Base-by-base conservation (phyloP, 768 basidiomycete species). In the Phaeotremella fagi region DNA sequence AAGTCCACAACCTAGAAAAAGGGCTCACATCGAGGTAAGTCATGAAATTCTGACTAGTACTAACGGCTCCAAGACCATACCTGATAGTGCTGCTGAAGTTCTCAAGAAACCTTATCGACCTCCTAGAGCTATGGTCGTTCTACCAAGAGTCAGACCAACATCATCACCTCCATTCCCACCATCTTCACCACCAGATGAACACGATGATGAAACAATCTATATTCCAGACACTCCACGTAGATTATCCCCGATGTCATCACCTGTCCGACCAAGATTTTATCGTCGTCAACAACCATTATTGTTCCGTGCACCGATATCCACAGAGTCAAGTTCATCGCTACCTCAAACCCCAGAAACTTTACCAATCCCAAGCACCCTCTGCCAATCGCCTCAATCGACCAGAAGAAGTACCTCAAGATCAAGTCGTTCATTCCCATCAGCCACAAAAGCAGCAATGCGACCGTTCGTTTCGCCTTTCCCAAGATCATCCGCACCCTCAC, bases 41-140 rank as follows among this genome's bases (percentile, higher is more conserved):
- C 38, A 7, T 33, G 31, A 33, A 33, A 7, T 16, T 33, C 7
- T 33, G 31, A 20, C 29, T 36, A 22, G 22, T 18, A 22, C 27
- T 44, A 15, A 31, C 50, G 12, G 16, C 33, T 14, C 20, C 31
- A 18, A 64, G 62, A 57, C 52, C 43, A 68, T 68, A 14, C 45
- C 36, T 9, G 38, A 52, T 31, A 48, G 51, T 12, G 59, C 63
- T 23, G 59, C 61, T 29, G 45, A 55, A 18, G 57, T 69, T 1
- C 51, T 69, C 16, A 69, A 69, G 55, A 65, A 63, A 41, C 67
- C 67, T 1, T 69, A 65, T 51, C 48, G 45, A 20, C 59, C 64
- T 11, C 67, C 64, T 16, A 16, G 7, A 41, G 48, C 49, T 14
- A 23, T 54, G 18, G 41, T 61, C 48, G 35, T 23, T 6, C 22